Conservation (phyloP, 345 rosid species). For the Eucalyptus victrix region DNA sequence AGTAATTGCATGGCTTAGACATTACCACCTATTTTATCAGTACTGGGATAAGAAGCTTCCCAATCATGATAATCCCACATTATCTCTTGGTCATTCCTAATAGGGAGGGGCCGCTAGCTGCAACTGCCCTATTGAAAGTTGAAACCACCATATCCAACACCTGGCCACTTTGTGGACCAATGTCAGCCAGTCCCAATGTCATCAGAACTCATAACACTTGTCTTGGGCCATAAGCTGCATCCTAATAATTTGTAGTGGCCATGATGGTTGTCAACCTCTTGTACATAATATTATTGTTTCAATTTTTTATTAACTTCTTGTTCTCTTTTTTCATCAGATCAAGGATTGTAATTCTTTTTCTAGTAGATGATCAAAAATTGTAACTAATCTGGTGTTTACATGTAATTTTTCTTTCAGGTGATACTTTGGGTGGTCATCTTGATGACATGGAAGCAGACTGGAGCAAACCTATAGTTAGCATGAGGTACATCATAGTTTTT, state of each 20-base stretch:
- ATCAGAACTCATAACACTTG: not conserved
- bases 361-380: not conserved
- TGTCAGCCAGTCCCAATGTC: not conserved
- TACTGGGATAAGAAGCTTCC: not conserved
- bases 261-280: not conserved
- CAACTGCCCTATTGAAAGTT: not conserved
- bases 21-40: not conserved
- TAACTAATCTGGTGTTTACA: not conserved
- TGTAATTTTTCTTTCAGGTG: conserved; percentile 31
- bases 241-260: not conserved
- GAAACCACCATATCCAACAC: not conserved
- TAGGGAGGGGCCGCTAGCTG: not conserved
- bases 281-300: not conserved
- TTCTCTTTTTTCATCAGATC: not conserved
- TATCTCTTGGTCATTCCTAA: not conserved
- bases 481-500: conserved; percentile 38
- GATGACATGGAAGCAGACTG: conserved; percentile 98
- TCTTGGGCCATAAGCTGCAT: not conserved
- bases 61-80: not conserved
- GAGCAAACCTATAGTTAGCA: conserved; percentile 94
- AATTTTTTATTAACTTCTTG: not conserved
- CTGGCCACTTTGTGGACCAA: not conserved
- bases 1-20: not conserved
- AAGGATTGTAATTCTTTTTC: not conserved
- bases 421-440: conserved; percentile 90